Evolutionary conservation across 1,139 yeast species (phyloP).

Genomic region (Geotrichum australiense): DNA sequence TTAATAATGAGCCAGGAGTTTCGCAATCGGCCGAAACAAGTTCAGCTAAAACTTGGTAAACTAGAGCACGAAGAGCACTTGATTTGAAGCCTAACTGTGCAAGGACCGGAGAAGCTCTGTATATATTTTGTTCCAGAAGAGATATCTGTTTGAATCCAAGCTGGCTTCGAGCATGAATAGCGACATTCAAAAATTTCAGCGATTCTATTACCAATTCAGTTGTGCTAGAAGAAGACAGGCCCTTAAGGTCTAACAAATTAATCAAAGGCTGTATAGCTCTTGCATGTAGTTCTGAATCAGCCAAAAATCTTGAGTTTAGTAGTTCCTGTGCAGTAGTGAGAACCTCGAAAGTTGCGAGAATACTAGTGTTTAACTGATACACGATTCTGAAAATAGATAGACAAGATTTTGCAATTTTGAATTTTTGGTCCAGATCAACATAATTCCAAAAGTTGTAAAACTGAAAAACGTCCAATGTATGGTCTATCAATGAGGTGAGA

Average conservation of each 20-base stretch:
- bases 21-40: constrained; percentile 49
- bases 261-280: constrained; percentile 55
- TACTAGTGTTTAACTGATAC: constrained; percentile 34
- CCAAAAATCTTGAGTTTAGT: constrained; percentile 18
- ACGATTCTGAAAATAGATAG: constrained; percentile 52
- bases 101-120: constrained; percentile 48
- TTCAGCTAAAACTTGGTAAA: constrained; percentile 54
- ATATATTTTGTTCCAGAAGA: constrained; percentile 56
- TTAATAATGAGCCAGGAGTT: constrained; percentile 63
- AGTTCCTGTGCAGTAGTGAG: neutral
- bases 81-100: constrained; percentile 53
- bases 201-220: constrained; percentile 34
- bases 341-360: neutral
- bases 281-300: constrained; percentile 44
- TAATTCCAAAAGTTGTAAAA: constrained; percentile 69
- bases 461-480: constrained; percentile 63
- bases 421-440: constrained; percentile 47
- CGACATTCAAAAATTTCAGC: constrained; percentile 39
- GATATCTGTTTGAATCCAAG: constrained; percentile 47
- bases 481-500: constrained; percentile 48
- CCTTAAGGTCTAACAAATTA: constrained; percentile 43
- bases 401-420: constrained; percentile 54
- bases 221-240: constrained; percentile 32
- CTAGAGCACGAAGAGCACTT: constrained; percentile 43
- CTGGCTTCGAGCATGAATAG: constrained; percentile 50